Base-by-base conservation (phyloP, 2,329 filamentous ascomycete genomes). In the Phialemonium atrogriseum region DNA sequence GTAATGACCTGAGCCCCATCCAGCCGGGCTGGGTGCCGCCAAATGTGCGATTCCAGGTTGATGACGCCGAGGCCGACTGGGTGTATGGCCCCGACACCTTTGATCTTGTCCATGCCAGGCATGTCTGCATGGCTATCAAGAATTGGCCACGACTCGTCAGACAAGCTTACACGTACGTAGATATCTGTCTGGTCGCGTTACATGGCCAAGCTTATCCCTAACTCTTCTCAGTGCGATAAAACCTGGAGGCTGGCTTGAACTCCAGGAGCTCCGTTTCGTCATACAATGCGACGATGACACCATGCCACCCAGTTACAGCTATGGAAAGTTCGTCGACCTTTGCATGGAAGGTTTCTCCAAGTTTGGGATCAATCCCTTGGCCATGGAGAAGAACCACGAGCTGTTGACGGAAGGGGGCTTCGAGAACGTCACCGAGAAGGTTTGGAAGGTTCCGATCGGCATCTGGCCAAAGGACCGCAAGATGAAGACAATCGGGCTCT, bases 81-180 rank as follows among this genome's bases (percentile, higher is more conserved):
- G 13, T 54, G 4, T 38, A 44, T 17, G 32, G 38, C 6, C 35
- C 39, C 0, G 35, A 44, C 12, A 41, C 44, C 4, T 28, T 45
- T 9, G 52, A 58, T 33, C 40, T 52, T 5, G 47, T 55, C 3
- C 52, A 58, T 26, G 25, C 52, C 14, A 34, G 55, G 8, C 44
- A 47, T 29, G 52, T 45, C 10, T 43, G 41, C 4, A 45, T 51
- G 10, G 45, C 66, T 17, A 62, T 81, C 24, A 56, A 60, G 13
- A 60, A 79, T 43, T 46, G 73, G 15, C 47, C 54, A 10, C 58
- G 62, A 31, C 59, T 73, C 3, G 68, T 70, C 34, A 34, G 36
- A 10, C 54, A 56, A 27, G 51, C 55, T 11, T 61, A 55, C 37
- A 39, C 47, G 58, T 59, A 40, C 30, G 48, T 44, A 4, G 14